phyloP scores from a whole-genome alignment of 768 basidiomycete genomes.

The Mrakia hoshinonis region DNA sequence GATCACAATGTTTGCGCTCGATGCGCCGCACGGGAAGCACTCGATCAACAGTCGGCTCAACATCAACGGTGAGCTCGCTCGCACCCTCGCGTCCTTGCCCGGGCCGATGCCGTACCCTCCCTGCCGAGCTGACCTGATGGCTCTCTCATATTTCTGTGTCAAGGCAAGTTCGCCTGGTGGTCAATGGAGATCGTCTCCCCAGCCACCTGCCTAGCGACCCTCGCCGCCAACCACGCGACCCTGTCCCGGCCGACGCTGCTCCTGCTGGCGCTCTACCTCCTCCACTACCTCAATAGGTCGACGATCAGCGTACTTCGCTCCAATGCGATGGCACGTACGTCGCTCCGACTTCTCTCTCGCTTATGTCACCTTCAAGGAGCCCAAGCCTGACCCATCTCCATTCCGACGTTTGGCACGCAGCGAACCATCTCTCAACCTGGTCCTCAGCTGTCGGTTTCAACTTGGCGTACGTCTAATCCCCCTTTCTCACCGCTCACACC shows the following conservation, averaged over 20 bases:
- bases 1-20: not conserved
- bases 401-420: not conserved
- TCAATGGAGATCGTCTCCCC: slow-evolving; percentile 17
- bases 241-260: not conserved
- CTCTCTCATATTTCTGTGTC: not conserved
- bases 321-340: slow-evolving; percentile 6
- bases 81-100: not conserved
- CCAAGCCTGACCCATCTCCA: not conserved
- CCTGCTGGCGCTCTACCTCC: not conserved
- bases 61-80: not conserved
- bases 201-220: not conserved
- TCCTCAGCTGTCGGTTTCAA: not conserved
- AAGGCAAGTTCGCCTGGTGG: slow-evolving; percentile 10
- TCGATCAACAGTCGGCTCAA: not conserved
- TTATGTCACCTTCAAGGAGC: not conserved
- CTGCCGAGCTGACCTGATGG: not conserved
- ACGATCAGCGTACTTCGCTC: slow-evolving; percentile 2
- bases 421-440: not conserved
- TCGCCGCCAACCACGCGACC: not conserved
- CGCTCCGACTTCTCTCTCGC: not conserved
- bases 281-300: slow-evolving; percentile 7
- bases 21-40: slow-evolving; percentile 4
- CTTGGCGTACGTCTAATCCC: not conserved
- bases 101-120: not conserved
- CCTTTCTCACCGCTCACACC: not conserved